phyloP scores from a whole-genome alignment of 768 basidiomycete species.

The Kwoniella sp. region DNA sequence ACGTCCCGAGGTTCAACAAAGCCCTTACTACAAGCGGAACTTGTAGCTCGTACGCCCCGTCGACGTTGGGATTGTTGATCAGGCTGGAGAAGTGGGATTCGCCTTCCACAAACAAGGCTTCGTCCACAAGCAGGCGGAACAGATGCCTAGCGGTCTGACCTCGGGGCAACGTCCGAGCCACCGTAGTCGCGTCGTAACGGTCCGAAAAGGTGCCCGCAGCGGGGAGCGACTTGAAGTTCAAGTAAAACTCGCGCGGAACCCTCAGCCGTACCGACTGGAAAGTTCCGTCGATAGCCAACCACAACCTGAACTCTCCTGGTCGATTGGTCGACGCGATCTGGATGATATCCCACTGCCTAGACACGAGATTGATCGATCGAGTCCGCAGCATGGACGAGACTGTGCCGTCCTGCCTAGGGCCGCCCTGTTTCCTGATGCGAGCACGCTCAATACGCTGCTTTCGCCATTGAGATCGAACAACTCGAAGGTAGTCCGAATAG shows the following conservation, averaged over 20 bases:
- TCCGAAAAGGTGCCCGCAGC: slow-evolving; percentile 65
- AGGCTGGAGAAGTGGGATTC: slow-evolving; percentile 89
- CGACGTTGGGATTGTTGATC: slow-evolving; percentile 88
- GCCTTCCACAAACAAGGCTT: slow-evolving; percentile 74
- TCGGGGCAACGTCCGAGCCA: slow-evolving; percentile 72
- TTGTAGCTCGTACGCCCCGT: slow-evolving; percentile 91
- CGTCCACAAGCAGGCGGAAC: slow-evolving; percentile 75
- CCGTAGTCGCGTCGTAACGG: slow-evolving; percentile 68
- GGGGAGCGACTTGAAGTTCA: slow-evolving; percentile 73
- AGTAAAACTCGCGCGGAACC: slow-evolving; percentile 85
- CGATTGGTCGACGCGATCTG: slow-evolving; percentile 71
- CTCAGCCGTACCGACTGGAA: slow-evolving; percentile 76
- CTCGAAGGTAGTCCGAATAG: slow-evolving; percentile 73
- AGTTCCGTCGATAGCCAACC: slow-evolving; percentile 76
- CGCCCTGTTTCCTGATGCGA: slow-evolving; percentile 31
- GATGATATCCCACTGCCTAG: slow-evolving; percentile 82
- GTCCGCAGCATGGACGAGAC: slow-evolving; percentile 69
- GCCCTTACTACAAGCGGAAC: slow-evolving; percentile 78
- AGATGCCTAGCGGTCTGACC: slow-evolving; percentile 71
- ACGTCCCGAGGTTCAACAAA: slow-evolving; percentile 75
- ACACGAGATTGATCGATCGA: slow-evolving; percentile 55
- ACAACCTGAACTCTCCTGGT: slow-evolving; percentile 77
- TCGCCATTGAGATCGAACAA: slow-evolving; percentile 74
- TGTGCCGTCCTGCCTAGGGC: slow-evolving; percentile 48
- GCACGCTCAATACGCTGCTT: slow-evolving; percentile 55